Evolutionary conservation across 2,329 filamentous ascomycete genomes (phyloP), one percentile per base, ranked within the genome.

Genomic region (Ophiostoma populinum): DNA sequence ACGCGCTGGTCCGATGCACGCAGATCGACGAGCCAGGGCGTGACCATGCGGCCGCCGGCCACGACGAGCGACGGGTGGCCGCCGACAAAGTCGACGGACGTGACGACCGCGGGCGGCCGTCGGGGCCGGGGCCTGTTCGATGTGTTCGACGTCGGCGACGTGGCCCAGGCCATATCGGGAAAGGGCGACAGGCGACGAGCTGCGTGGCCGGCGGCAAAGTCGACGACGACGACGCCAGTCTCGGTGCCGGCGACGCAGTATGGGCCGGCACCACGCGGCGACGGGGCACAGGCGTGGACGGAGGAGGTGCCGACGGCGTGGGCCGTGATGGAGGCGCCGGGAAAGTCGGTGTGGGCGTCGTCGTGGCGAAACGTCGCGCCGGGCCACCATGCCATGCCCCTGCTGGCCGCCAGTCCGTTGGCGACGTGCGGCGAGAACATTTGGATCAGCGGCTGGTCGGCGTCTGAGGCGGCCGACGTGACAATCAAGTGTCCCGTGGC

Each of bases 31-130:
- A 58, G 43, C 51, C 57, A 58, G 5, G 74, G 50, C 2, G 49
- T 45, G 1, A 62, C 54, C n/a, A 56, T 55, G 3, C 41, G 61
- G 3, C 62, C 62, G 24, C 68, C 70, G 0, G 65, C 62, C 21
- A 67, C 50, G 11, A 72, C 41, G 2, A 71, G 43, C 10, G 60
- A 51, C 10, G 56, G 57, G 31, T 62, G 40, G 28, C 24, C 30
- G 11, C 39, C 19, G n/a, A 37, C 37, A 21, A 40, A 46, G 28
- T 43, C 45, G n/a, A 39, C 33, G 19, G 36, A 32, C 13, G 30
- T 15, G 7, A 32, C 20, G n/a, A 15, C 21, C 5, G 8, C 19
- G n/a, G n/a, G n/a, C n/a, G 7, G 10, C n/a, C 11, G 5, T 32
- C 15, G 38, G 39, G 18, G 38, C 6, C 2, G 35, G 10, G 13